Evolutionary conservation across 1,284 basidiomycete species (phyloP), one percentile per base, ranked within the genome.

Genomic region (Testicularia cyperi): DNA sequence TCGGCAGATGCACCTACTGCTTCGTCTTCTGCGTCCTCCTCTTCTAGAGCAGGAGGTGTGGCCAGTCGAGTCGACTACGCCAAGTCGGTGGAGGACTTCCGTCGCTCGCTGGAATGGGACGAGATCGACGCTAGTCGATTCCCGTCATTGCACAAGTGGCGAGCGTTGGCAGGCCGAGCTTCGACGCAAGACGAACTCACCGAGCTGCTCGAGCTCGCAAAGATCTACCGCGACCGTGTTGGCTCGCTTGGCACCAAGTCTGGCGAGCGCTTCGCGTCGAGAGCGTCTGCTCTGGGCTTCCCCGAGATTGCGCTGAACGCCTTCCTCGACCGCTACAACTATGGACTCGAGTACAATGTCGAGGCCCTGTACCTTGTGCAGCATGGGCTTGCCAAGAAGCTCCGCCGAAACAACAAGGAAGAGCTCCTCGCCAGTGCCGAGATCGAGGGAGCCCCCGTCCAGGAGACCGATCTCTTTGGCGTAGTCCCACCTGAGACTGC

Each of bases 241-340:
- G 55, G 61, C 0, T 27, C 21, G 3, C 25, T 58, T 5, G 54
- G 49, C 0, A 21, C 34, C 2, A 33, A 64, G 32, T 32, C 21
- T 6, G 54, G 39, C 2, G 14, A 14, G 19, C 12, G 16, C 0
- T 45, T 64, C 6, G 51, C 43, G 0, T 2, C 26, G 10, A 20
- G 41, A 3, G 46, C 61, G 7, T 20, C 26, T 14, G 22, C 20
- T 10, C 26, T 49, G 14, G 13, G 41, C 4, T 19, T 44, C 3
- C 61, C 61, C 0, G 61, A 64, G 25, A 14, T 64, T 8, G 61
- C 40, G 23, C 28, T 64, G 23, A 51, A 54, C 31, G 51, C 46
- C 10, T 53, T 58, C n/a, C 14, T 52, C 18, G 47, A 64, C 22
- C 10, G 61, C 18, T 58, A 64, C 23, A 18, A 18, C 15, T 44